phyloP scores from a whole-genome alignment of 179 eudicot species.

The Pouteria campechiana region DNA sequence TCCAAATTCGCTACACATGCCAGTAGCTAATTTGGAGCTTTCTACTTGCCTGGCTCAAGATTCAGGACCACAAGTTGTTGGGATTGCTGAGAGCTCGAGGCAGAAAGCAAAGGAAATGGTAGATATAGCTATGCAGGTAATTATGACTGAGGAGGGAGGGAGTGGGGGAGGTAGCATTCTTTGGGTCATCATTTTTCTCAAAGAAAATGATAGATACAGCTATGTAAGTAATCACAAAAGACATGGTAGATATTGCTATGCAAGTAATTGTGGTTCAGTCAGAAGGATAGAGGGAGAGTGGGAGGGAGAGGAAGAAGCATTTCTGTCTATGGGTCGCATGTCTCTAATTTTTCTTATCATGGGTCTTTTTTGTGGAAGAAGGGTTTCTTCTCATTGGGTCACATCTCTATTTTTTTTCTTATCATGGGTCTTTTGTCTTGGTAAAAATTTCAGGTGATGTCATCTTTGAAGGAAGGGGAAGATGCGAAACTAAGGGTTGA shows the following conservation, averaged over 20 bases:
- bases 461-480: slow-evolving; percentile 39
- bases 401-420: too few species aligned
- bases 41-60: slow-evolving; percentile 36
- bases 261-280: too few species aligned
- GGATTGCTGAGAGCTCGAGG: slow-evolving; percentile 80
- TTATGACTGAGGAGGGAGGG: not conserved
- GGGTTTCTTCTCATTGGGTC: too few species aligned
- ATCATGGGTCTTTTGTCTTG: too few species aligned
- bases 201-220: slow-evolving; percentile 79
- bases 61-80: slow-evolving; percentile 51
- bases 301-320: too few species aligned
- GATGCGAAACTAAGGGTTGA: slow-evolving; percentile 41
- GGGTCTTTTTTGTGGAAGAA: too few species aligned
- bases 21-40: slow-evolving; percentile 22
- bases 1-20: slow-evolving; percentile 34
- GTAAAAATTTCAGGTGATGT: slow-evolving; percentile 53
- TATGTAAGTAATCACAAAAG: slow-evolving; percentile 46
- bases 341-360: too few species aligned
- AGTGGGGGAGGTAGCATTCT: too few species aligned
- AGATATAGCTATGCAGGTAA: slow-evolving; percentile 86
- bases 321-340: too few species aligned
- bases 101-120: slow-evolving; percentile 76
- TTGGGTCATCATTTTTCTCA: too few species aligned
- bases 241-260: too few species aligned
- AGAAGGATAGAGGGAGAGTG: too few species aligned